These are phyloP conservation scores for Komagataella kurtzmanii DNA, from an alignment of 805 yeast genomes.

Conservation along the genomic window DNA sequence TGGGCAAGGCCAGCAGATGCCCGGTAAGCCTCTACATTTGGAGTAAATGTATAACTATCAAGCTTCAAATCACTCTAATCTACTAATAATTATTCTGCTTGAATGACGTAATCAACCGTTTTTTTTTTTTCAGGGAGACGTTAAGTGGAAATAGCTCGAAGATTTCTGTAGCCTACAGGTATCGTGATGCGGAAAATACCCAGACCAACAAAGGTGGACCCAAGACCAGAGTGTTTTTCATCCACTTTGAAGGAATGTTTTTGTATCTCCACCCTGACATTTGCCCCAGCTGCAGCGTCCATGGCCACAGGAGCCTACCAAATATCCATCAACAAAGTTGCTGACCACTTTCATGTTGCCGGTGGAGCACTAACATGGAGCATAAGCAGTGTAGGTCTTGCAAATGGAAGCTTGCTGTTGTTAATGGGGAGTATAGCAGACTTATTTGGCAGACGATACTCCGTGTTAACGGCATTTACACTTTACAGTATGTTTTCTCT, in stretches of 20 bases:
- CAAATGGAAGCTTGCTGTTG: constrained; percentile 22
- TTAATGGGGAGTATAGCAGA: constrained; percentile 25
- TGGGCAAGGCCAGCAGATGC: background rate
- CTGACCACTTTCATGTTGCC: constrained; percentile 15
- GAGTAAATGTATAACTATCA: background rate
- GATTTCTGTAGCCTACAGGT: background rate
- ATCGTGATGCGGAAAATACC: background rate
- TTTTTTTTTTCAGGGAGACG: background rate
- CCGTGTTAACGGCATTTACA: constrained; percentile 8
- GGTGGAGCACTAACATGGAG: constrained; percentile 27
- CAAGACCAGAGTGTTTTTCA: constrained; percentile 17
- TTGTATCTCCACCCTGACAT: constrained; percentile 14
- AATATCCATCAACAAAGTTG: constrained; percentile 17
- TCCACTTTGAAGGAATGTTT: constrained; percentile 16
- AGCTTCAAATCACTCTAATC: no score
- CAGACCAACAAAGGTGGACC: background rate
- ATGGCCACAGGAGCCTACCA: constrained; percentile 19
- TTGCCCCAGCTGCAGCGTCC: constrained; percentile 20
- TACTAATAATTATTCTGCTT: no score
- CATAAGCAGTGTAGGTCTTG: constrained; percentile 19
- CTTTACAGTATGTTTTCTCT: constrained; percentile 12
- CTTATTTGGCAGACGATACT: constrained; percentile 20
- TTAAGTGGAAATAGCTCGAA: no score
- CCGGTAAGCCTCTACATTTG: background rate
- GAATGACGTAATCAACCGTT: background rate